Conservation (phyloP, 2,329 filamentous ascomycete genomes). For the Stachybotrys chartarum region DNA sequence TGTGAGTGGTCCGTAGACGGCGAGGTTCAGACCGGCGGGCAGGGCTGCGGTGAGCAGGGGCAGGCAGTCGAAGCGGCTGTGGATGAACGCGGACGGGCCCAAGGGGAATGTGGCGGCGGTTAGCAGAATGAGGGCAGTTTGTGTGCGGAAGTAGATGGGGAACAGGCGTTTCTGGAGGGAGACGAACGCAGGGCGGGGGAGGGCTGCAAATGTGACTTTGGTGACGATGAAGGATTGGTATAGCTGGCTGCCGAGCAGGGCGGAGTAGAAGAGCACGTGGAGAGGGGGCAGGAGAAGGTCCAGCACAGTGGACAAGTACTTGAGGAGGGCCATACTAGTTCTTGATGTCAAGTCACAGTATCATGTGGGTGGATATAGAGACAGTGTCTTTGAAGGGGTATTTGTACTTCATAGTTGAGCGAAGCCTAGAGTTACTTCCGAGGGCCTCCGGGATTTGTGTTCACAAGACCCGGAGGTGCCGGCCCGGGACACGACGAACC, state of each 20-base stretch:
- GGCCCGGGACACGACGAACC: no score
- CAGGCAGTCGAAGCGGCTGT: constrained; percentile 21
- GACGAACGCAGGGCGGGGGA: constrained; percentile 27
- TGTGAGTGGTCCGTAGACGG: constrained; percentile 29
- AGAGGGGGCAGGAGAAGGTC: constrained; percentile 19
- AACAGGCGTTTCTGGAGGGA: constrained; percentile 33
- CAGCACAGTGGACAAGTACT: constrained; percentile 5
- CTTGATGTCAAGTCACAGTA: not conserved
- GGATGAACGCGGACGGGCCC: constrained; percentile 19
- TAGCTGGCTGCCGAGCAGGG: constrained; percentile 29
- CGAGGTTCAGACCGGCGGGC: constrained; percentile 23
- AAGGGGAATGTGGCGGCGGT: constrained; percentile 25
- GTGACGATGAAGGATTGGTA: constrained; percentile 32
- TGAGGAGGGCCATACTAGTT: constrained; percentile 8
- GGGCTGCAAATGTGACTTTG: constrained; percentile 23
- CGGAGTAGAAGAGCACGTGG: constrained; percentile 31
- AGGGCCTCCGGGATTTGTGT: not conserved
- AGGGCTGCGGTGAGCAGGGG: constrained; percentile 23
- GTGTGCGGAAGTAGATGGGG: constrained; percentile 30
- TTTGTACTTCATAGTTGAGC: not conserved
- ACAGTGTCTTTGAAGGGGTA: not conserved
- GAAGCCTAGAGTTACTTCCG: not conserved
- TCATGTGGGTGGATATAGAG: not conserved
- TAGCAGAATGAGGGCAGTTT: constrained; percentile 25
- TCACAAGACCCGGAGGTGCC: no score